Evolutionary conservation across 768 basidiomycete species (phyloP).

Genomic region (Lentinula sp.): DNA sequence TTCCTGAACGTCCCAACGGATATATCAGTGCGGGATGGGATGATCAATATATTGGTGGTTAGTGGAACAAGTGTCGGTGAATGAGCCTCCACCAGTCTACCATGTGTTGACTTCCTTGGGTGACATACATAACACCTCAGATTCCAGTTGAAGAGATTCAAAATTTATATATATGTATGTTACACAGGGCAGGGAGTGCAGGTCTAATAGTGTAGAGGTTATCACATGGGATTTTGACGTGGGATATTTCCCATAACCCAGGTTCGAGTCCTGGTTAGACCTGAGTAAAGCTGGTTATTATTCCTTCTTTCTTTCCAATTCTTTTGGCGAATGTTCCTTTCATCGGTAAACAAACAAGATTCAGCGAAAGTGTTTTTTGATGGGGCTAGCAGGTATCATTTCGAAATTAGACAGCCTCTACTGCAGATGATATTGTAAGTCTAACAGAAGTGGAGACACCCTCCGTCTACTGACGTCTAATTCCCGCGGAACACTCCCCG

Average conservation of each 20-base stretch:
- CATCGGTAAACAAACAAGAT: too few species aligned
- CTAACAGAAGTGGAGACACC: not conserved
- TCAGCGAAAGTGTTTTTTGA: too few species aligned
- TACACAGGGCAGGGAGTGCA: too few species aligned
- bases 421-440: not conserved
- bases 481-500: constrained; percentile 46
- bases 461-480: constrained; percentile 15
- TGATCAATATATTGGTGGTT: not conserved
- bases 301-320: too few species aligned
- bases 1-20: not conserved
- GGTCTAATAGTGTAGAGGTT: constrained; percentile 5
- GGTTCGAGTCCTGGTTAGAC: constrained; percentile 8
- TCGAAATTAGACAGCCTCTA: not conserved
- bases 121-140: not conserved
- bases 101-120: not conserved
- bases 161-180: not conserved
- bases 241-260: constrained; percentile 6
- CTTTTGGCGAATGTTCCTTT: too few species aligned
- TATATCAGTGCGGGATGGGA: not conserved
- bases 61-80: not conserved
- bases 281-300: not conserved
- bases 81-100: not conserved
- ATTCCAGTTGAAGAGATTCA: not conserved
- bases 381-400: too few species aligned
- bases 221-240: not conserved